phyloP scores from a whole-genome alignment of 129 eudicot species.

The Flaveria trinervia region DNA sequence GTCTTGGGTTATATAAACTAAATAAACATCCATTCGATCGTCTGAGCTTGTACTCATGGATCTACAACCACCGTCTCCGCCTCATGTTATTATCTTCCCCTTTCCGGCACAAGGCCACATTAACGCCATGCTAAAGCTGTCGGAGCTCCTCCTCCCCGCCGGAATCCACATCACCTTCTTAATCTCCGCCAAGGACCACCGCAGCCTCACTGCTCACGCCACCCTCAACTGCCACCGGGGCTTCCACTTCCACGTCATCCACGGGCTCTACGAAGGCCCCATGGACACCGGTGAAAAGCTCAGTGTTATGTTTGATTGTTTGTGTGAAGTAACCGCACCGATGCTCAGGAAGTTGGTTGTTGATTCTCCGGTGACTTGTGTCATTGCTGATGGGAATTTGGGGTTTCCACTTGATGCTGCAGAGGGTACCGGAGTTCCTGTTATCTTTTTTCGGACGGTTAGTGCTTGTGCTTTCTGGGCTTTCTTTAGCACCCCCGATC shows the following conservation, averaged over 20 bases:
- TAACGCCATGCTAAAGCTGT: slow-evolving; percentile 65
- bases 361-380: slow-evolving; percentile 34
- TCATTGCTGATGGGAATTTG: slow-evolving; percentile 60
- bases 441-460: slow-evolving; percentile 50
- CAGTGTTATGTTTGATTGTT: slow-evolving; percentile 29
- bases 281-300: slow-evolving; percentile 43
- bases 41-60: slow-evolving; percentile 14
- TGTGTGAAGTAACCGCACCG: slow-evolving; percentile 30
- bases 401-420: slow-evolving; percentile 47
- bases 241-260: slow-evolving; percentile 42
- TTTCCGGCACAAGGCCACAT: slow-evolving; percentile 70
- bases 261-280: slow-evolving; percentile 48
- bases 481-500: slow-evolving; percentile 47
- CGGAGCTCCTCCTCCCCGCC: slow-evolving; percentile 54
- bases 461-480: slow-evolving; percentile 67
- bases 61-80: slow-evolving; percentile 11
- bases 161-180: slow-evolving; percentile 62
- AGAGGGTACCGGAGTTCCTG: slow-evolving; percentile 51
- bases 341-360: slow-evolving; percentile 46
- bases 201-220: slow-evolving; percentile 49
- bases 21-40: background rate
- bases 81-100: slow-evolving; percentile 69
- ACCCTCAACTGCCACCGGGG: slow-evolving; percentile 39
- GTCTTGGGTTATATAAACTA: background rate
- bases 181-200: slow-evolving; percentile 46